phyloP scores from a whole-genome alignment of 2,329 filamentous ascomycete species.

The Paecilomyces dactylethromorphus region DNA sequence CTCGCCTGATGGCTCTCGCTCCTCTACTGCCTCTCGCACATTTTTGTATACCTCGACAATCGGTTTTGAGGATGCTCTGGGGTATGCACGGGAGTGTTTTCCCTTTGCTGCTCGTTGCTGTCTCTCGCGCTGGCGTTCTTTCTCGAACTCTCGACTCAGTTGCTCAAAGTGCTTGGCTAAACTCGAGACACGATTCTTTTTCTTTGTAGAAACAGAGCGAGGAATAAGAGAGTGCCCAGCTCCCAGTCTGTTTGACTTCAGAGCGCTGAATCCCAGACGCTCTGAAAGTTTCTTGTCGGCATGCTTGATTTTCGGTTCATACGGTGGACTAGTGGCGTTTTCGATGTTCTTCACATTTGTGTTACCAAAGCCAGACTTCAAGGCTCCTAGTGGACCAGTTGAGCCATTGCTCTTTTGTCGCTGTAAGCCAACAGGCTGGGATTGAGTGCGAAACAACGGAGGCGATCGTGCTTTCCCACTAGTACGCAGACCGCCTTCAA shows the following conservation, averaged over 20 bases:
- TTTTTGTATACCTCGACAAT: constrained; percentile 95
- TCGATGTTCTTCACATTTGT: constrained; percentile 12
- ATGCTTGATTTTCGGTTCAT: constrained; percentile 28
- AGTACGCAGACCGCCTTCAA: constrained; percentile 29
- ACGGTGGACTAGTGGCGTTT: constrained; percentile 15
- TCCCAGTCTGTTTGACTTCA: constrained; percentile 52
- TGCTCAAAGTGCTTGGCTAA: constrained; percentile 95
- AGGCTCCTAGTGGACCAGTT: constrained; percentile 11
- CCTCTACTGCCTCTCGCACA: constrained; percentile 85
- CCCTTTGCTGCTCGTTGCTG: constrained; percentile 72
- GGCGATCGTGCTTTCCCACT: constrained; percentile 37
- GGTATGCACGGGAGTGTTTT: constrained; percentile 71
- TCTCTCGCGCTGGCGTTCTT: constrained; percentile 80
- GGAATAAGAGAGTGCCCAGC: constrained; percentile 69
- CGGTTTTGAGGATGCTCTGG: constrained; percentile 85
- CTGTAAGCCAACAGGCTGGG: constrained; percentile 40
- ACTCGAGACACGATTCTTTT: constrained; percentile 76
- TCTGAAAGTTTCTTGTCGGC: constrained; percentile 72
- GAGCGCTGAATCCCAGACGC: constrained; percentile 57
- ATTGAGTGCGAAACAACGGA: constrained; percentile 44
- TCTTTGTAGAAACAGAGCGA: constrained; percentile 67
- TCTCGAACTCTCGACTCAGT: constrained; percentile 91
- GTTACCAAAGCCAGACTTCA: constrained; percentile 16
- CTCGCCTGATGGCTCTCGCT: constrained; percentile 62
- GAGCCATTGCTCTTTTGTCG: constrained; percentile 18